Conservation (phyloP, 78 protist genomes). For the Pigoraptor vietnamica region DNA sequence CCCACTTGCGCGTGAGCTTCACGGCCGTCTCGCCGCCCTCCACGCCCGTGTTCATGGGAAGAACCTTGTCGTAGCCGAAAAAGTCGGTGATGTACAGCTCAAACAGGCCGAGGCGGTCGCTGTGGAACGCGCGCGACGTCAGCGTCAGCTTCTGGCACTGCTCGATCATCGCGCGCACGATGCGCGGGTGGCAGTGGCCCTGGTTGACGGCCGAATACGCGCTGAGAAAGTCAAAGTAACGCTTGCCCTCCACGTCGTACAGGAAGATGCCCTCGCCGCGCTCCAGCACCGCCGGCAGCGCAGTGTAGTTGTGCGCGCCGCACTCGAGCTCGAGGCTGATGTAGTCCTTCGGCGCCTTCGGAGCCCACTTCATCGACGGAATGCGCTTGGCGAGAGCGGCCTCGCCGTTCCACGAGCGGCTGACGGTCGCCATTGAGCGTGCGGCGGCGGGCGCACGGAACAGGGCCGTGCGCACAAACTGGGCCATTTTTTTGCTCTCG, state of each 20-base stretch:
- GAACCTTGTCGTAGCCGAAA: constrained; percentile 82
- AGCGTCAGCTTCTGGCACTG: constrained; percentile 81
- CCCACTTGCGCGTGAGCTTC: constrained; percentile 95
- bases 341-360: neutral
- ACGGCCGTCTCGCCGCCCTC: constrained; percentile 82
- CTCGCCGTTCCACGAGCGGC: neutral
- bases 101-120: constrained; percentile 62
- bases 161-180: constrained; percentile 69
- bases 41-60: constrained; percentile 96
- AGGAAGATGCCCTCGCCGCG: constrained; percentile 82
- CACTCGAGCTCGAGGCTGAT: constrained; percentile 23
- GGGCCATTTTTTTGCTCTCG: too few species aligned
- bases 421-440: neutral
- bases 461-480: too few species aligned
- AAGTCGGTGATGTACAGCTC: constrained; percentile 59
- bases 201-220: constrained; percentile 97
- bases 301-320: constrained; percentile 81
- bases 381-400: neutral
- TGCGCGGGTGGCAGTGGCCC: constrained; percentile 89
- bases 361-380: neutral
- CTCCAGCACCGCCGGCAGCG: constrained; percentile 92
- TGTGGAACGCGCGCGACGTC: constrained; percentile 95
- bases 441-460: too few species aligned
- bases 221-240: constrained; percentile 88
- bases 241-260: constrained; percentile 92